Conservation (phyloP, 805 yeast species). For the Candida ovalis region DNA sequence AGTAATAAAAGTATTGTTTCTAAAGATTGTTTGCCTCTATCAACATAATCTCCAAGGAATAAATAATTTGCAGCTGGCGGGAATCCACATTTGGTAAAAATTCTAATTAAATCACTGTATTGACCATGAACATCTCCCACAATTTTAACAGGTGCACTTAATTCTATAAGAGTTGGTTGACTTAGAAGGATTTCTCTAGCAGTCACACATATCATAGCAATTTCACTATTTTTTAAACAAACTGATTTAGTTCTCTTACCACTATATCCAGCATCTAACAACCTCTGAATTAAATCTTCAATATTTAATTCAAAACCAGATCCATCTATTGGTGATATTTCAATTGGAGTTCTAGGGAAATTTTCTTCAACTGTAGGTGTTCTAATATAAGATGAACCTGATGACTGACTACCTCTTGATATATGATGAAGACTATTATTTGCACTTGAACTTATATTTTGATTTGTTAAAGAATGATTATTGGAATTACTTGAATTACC, state of each 20-base stretch:
- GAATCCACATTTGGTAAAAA: conserved; percentile 93
- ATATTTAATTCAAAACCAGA: conserved; percentile 31
- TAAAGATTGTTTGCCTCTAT: conserved; percentile 92
- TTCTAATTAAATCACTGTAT: conserved; percentile 82
- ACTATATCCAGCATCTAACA: conserved; percentile 92
- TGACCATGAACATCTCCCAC: conserved; percentile 98
- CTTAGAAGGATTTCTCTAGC: conserved; percentile 87
- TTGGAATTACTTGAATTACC: neutral
- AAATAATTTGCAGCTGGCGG: conserved; percentile 93
- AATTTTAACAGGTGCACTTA: conserved; percentile 81
- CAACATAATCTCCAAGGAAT: conserved; percentile 95
- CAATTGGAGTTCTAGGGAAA: conserved; percentile 19
- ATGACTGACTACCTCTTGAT: conserved; percentile 1
- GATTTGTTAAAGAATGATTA: neutral
- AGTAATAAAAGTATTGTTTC: conserved; percentile 85
- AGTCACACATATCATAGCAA: conserved; percentile 76
- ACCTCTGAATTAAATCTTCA: conserved; percentile 85
- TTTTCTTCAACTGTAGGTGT: conserved; percentile 7
- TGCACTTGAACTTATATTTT: neutral
- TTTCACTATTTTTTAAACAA: conserved; percentile 86
- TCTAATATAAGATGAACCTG: neutral
- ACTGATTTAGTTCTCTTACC: conserved; percentile 90
- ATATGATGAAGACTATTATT: conserved; percentile 6
- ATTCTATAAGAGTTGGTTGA: conserved; percentile 86
- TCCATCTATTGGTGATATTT: conserved; percentile 8